Evolutionary conservation across 768 basidiomycete species (phyloP).

Genomic region (Cyclocybe cylindracea): DNA sequence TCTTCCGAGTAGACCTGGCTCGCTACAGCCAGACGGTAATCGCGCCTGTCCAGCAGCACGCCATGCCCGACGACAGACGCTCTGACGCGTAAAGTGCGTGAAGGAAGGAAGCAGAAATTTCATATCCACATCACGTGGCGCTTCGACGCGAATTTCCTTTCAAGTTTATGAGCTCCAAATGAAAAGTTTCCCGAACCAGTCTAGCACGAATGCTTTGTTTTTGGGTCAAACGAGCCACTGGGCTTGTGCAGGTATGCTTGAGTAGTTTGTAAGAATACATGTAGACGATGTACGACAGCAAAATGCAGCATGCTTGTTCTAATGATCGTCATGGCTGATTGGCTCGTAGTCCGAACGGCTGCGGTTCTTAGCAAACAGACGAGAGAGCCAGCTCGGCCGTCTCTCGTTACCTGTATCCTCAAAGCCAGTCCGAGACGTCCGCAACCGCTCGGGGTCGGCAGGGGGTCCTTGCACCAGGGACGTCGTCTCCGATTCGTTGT

Average conservation of each 20-base stretch:
- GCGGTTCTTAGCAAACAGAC: conserved; percentile 31
- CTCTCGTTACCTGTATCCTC: neutral
- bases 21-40: too few species aligned
- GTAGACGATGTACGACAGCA: neutral
- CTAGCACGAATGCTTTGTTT: too few species aligned
- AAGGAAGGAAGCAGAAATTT: conserved; percentile 20
- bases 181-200: too few species aligned
- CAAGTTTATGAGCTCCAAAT: neutral
- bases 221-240: neutral
- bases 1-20: too few species aligned
- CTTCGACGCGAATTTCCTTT: neutral
- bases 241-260: neutral
- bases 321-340: conserved; percentile 39
- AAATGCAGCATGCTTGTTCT: neutral
- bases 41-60: conserved; percentile 3
- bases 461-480: conserved; percentile 48
- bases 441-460: conserved; percentile 8
- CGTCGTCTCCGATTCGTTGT: conserved; percentile 63
- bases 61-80: conserved; percentile 3
- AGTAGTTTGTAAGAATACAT: neutral
- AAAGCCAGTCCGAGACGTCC: neutral
- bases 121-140: conserved; percentile 25
- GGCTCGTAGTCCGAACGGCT: conserved; percentile 39
- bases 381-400: conserved; percentile 42
- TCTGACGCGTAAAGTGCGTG: conserved; percentile 7